Percentiles rank a stretch among this genome's conserved stretches.
Evolutionary conservation across 1,284 basidiomycete species (phyloP).

Genomic region (Austroboletus novae-zelandiae): DNA sequence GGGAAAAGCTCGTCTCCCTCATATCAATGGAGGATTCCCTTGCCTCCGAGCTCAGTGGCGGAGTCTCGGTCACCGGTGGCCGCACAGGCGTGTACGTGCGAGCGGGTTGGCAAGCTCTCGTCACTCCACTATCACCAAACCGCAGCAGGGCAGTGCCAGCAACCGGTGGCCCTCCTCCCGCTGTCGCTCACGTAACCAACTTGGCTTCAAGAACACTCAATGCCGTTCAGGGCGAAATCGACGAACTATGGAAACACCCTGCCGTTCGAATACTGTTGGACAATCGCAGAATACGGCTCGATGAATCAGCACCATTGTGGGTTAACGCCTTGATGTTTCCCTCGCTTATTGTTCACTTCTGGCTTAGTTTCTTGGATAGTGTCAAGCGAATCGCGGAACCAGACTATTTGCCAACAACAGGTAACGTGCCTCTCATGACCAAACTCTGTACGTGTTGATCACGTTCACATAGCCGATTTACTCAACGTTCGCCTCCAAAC

Average conservation of each 20-base stretch:
- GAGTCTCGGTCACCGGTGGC: constrained; percentile 56
- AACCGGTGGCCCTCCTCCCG: constrained; percentile 34
- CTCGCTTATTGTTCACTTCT: constrained; percentile 7
- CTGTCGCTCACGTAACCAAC: constrained; percentile 42
- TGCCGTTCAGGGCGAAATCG: constrained; percentile 48
- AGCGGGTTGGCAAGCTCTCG: constrained; percentile 62
- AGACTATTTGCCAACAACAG: constrained; percentile 68
- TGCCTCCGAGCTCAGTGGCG: constrained; percentile 64
- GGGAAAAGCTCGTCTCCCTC: constrained; percentile 58
- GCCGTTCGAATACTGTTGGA: constrained; percentile 55
- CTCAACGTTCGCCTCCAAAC: constrained; percentile 76
- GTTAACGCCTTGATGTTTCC: constrained; percentile 19
- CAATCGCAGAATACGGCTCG: constrained; percentile 59
- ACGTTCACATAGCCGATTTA: constrained; percentile 56
- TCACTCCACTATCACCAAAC: constrained; percentile 41
- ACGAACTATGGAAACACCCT: constrained; percentile 66
- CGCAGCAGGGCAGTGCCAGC: constrained; percentile 41
- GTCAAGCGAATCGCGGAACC: constrained; percentile 62
- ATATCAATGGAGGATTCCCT: constrained; percentile 65
- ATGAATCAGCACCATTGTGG: constrained; percentile 76
- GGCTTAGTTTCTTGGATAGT: constrained; percentile 61
- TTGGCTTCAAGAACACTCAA: constrained; percentile 57
- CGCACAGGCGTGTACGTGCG: constrained; percentile 63
- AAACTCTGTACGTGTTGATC: constrained; percentile 1
- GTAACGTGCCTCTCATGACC: constrained; percentile 33